Evolutionary conservation across 2,329 filamentous ascomycete genomes (phyloP), one percentile per base, ranked within the genome.

Genomic region (Phoma sp.): DNA sequence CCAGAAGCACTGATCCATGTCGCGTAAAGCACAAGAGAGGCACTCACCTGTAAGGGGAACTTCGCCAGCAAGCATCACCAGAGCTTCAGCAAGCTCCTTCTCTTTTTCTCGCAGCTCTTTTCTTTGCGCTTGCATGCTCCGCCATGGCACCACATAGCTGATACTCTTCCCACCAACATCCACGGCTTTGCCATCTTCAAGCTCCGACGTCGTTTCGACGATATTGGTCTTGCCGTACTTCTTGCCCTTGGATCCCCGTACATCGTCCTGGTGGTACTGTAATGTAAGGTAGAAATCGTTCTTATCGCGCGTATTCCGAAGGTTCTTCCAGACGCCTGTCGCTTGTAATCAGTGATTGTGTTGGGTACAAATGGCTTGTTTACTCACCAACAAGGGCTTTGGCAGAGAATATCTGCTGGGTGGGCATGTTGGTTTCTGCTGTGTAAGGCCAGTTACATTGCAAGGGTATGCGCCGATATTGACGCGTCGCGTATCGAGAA

Each of bases 121-220:
- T 50, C 69, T 62, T 49, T 72, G 69, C 10, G 67, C 64, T 53
- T 72, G 69, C 69, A 73, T 71, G 35, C 68, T 69, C 43, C 69
- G 59, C 70, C 69, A 73, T 59, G 70, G 69, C 30, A 73, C 69
- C 11, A 72, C 68, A 18, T 72, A 72, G 52, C 70, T 65, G 18
- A 72, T 73, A 49, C 69, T 71, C 58, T 64, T 69, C 30, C 64
- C 66, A 4, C 52, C 60, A 4, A 46, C 54, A 36, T 65, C 61
- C 22, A 65, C 54, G 9, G 55, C 50, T 51, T 61, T 64, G 22
- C 59, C 60, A 45, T 62, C 63, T 8, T 58, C 37, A 11, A 65
- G 57, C 40, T 67, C 69, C 13, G 56, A 57, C 14, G 58, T 55
- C 5, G 38, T 60, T 10, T 68, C 67, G 8, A 56, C 49, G 2